A percentile compares a stretch with the other conserved stretches of the same genome.
phyloP scores from a whole-genome alignment of 1,139 yeast species.

The Hansenula lynferdii region DNA sequence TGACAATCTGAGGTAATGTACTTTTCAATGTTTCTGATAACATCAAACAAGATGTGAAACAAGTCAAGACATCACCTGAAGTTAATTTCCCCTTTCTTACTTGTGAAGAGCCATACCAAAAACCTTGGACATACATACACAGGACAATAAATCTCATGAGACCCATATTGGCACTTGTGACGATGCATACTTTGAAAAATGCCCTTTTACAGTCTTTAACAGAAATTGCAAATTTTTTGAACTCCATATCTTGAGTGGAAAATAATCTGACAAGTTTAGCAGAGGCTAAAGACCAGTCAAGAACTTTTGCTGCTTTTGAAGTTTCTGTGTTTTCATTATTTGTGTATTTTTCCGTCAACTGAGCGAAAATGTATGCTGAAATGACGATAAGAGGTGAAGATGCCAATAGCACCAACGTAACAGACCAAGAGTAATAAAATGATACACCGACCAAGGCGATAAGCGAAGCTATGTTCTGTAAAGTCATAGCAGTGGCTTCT shows the following conservation, averaged over 20 bases:
- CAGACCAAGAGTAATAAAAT: constrained; percentile 75
- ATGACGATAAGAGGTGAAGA: constrained; percentile 62
- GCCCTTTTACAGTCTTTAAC: constrained; percentile 42
- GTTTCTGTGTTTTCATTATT: constrained; percentile 53
- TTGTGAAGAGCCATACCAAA: constrained; percentile 80
- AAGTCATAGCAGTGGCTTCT: constrained; percentile 55
- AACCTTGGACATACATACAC: constrained; percentile 83
- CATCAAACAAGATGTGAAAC: constrained; percentile 76
- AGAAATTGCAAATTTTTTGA: constrained; percentile 34
- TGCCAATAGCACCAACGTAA: constrained; percentile 71
- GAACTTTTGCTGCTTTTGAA: constrained; percentile 50
- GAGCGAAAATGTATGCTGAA: constrained; percentile 47
- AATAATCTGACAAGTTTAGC: constrained; percentile 58
- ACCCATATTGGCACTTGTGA: constrained; percentile 54
- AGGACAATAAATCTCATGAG: constrained; percentile 52
- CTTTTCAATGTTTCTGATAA: constrained; percentile 55
- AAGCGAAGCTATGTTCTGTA: constrained; percentile 48
- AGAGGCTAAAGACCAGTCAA: constrained; percentile 68
- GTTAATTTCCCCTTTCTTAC: constrained; percentile 44
- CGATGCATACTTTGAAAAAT: constrained; percentile 43
- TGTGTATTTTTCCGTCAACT: constrained; percentile 44
- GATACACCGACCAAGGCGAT: constrained; percentile 61
- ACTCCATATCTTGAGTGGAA: constrained; percentile 53
- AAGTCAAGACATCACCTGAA: constrained; percentile 68
- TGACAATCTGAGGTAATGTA: constrained; percentile 47